Evolutionary conservation across 202 grass and related monocot species (phyloP).

Genomic region (Saccharum hybrid): DNA sequence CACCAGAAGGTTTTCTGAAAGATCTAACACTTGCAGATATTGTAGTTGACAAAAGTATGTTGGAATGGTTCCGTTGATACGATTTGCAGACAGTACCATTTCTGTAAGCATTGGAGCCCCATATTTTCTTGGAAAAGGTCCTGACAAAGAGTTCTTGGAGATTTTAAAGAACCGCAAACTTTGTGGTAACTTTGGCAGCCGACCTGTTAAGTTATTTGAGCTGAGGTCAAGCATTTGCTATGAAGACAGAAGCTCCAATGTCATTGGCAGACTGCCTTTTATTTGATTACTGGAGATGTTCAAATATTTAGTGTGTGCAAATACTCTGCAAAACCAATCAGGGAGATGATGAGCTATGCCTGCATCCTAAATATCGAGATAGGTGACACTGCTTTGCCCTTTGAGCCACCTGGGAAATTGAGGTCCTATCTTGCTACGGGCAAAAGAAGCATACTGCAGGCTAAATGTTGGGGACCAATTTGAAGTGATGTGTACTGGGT

Average conservation of each 20-base stretch:
- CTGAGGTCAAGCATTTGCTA: not conserved
- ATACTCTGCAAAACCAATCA: slow-evolving; percentile 15
- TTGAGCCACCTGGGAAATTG: slow-evolving; percentile 4
- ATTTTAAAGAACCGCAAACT: not conserved
- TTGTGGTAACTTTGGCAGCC: slow-evolving; percentile 6
- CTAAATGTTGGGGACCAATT: slow-evolving; percentile 17
- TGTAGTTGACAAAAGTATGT: not conserved
- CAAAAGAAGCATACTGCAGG: not conserved
- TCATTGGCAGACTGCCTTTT: slow-evolving; percentile 14
- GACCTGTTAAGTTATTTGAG: slow-evolving; percentile 15
- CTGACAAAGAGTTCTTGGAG: not conserved
- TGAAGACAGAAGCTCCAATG: not conserved
- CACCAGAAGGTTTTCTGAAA: slow-evolving; percentile 38
- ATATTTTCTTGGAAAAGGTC: not conserved
- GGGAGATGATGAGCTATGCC: slow-evolving; percentile 15
- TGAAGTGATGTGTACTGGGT: slow-evolving; percentile 25
- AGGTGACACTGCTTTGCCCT: not conserved
- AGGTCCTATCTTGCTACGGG: slow-evolving; percentile 10
- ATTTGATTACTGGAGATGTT: slow-evolving; percentile 9
- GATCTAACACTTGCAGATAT: slow-evolving; percentile 12
- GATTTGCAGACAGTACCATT: not conserved
- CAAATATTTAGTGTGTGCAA: not conserved
- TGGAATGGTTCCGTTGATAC: not conserved
- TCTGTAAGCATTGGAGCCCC: not conserved
- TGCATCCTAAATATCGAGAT: slow-evolving; percentile 24